These are phyloP conservation scores for Thermochaetoides dissita DNA, from an alignment of 2,329 filamentous ascomycete species.

Conservation along the genomic window DNA sequence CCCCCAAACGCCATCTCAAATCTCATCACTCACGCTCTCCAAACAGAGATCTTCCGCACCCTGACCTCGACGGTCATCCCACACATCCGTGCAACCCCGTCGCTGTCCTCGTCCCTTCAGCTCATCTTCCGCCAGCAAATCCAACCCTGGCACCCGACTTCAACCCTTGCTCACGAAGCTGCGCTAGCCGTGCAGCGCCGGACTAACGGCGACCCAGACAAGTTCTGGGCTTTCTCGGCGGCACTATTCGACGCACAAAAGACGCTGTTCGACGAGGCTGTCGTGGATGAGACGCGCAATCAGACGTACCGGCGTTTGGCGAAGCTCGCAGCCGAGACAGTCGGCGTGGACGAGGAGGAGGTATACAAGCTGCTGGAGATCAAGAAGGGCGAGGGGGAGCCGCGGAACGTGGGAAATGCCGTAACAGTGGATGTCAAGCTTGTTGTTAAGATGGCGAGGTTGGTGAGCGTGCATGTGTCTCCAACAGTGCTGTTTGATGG, in stretches of 20 bases:
- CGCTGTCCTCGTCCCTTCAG: conserved; percentile 42
- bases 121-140: conserved; percentile 84
- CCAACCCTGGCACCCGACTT: conserved; percentile 89
- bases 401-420: conserved; percentile 62
- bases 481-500: conserved; percentile 85
- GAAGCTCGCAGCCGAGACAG: conserved; percentile 49
- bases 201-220: conserved; percentile 34
- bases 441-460: conserved; percentile 63
- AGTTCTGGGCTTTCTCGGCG: conserved; percentile 69
- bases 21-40: background rate
- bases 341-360: conserved; percentile 56
- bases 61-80: conserved; percentile 54
- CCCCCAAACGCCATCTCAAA: background rate
- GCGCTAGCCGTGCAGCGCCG: conserved; percentile 64
- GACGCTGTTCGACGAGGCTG: conserved; percentile 70
- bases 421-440: conserved; percentile 79
- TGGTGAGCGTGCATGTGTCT: conserved; percentile 77
- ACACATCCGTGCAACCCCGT: conserved; percentile 46
- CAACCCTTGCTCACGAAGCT: conserved; percentile 68
- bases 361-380: conserved; percentile 59
- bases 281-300: conserved; percentile 76
- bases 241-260: conserved; percentile 52
- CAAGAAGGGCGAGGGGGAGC: conserved; percentile 46
- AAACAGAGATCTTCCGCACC: conserved; percentile 53
- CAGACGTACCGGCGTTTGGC: conserved; percentile 68